Evolutionary conservation across 1,284 basidiomycete species (phyloP), one percentile per base, ranked within the genome.

Genomic region (Puccinia triticina): DNA sequence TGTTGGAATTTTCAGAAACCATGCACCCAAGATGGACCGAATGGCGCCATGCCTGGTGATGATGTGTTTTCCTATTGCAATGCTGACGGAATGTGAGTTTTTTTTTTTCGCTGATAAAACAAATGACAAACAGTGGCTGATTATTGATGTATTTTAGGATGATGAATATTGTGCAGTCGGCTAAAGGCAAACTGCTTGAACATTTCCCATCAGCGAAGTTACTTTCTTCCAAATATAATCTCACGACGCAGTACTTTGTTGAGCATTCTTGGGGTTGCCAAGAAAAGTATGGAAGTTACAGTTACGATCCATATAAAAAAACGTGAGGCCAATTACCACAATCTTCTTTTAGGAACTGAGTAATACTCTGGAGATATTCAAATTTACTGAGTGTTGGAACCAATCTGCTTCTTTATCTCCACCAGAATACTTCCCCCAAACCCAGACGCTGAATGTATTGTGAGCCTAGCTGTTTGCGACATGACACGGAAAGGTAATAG

Each of bases 241-340:
- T 82, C 26, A 82, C 40, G 8, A 53, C 64, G 1, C 29, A 82
- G 46, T 82, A 75, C 73, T 82, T 82, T 21, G 72, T 82, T 26
- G 59, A 75, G 23, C 80, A 82, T 23, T 82, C 80, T 21, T 82
- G 80, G 80, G 34, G 50, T 76, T 82, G 80, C 34, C 80, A 82
- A 76, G 55, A 75, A 43, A 82, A 82, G 48, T 82, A 82, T 46
- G 46, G 48, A 0, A 76, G n/a, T 23, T 75, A 75, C 50, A 34
- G 69, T 59, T 82, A 82, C 59, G 80, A 82, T 57, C 80, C 80
- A 8, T 82, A 82, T 57, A 55, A 74, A 29, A 75, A 82, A n/a
- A 75, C 46, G 80, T 82, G 14, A 61, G 78, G n/a, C 7, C 69
- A 18, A 34, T 16, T 32, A 4, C 18, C 53, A 74, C n/a, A 32